Base-by-base conservation (phyloP, 257 asterid species). In the Gardenia jasminoides region DNA sequence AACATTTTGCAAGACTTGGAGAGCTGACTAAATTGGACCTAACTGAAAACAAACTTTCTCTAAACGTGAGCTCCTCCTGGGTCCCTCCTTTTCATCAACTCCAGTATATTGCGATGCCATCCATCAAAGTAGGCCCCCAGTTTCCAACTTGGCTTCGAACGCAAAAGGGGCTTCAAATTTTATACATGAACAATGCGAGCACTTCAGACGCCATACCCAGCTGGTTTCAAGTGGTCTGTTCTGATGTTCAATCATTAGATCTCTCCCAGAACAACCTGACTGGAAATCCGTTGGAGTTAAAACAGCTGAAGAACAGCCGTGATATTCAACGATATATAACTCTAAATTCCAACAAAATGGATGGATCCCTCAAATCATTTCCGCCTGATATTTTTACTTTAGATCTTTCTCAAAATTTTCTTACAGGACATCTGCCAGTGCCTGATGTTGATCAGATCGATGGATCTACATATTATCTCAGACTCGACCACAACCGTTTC, bases 21-120 rank as follows among this genome's bases (percentile, higher is more conserved):
- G 44, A 17, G 47, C 28, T 70, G 12, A 56, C 20, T 0, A 47
- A 10, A 59, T 20, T 78, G 61, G 39, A 47, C 62, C 54, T 70
- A 76, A 56, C 71, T 39, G 26, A 9, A 17, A 78, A 78, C 69
- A 58, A 15, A 30, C 69, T 74, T 12, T 24, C 16, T 43, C 19
- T 56, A 3, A 70, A 78, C 17, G 54, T 70, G 20, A 78, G 77
- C 70, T 70, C 77, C 31, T 56, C 41, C 17, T 78, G 77, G 77
- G 26, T 78, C n/a, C 77, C 81, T 56, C 77, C 81, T 13, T 78
- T 70, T 70, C 81, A 78, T n/a, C n/a, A n/a, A 48, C 81, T 78
- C 30, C 43, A 56, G 15, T 13, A 13, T 15, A 70, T 78, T 65
- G 28, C 11, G 26, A 36, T 78, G 12, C 59, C 11, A 16, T 56